These are phyloP conservation scores for Claviceps paspali DNA, from an alignment of 2,329 filamentous ascomycete genomes.

Conservation along the genomic window DNA sequence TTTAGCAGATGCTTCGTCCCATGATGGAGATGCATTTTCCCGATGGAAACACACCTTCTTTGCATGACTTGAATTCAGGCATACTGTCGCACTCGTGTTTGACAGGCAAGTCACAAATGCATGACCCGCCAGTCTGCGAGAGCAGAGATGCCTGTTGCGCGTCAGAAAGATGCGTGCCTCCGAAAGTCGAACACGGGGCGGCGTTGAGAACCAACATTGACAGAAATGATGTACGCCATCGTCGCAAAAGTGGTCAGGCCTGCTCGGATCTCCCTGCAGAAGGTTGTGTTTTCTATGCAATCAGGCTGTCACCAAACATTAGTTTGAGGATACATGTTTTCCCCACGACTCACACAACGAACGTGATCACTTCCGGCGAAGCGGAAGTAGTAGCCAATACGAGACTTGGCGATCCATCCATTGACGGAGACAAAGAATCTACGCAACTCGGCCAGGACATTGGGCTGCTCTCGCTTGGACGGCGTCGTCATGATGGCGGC, in stretches of 20 bases:
- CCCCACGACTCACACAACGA: neutral
- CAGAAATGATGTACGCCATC: conserved; percentile 76
- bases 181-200: neutral
- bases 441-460: conserved; percentile 25
- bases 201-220: conserved; percentile 38
- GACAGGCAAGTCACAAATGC: conserved; percentile 40
- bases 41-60: conserved; percentile 22
- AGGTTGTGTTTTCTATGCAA: conserved; percentile 52
- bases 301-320: conserved; percentile 32
- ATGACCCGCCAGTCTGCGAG: conserved; percentile 62
- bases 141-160: conserved; percentile 50
- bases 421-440: conserved; percentile 34
- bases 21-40: neutral
- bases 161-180: neutral
- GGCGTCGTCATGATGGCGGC: conserved; percentile 2
- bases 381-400: conserved; percentile 4
- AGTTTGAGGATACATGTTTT: neutral
- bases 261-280: conserved; percentile 64
- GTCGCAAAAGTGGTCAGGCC: conserved; percentile 68
- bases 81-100: conserved; percentile 34
- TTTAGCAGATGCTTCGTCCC: neutral
- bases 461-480: conserved; percentile 2
- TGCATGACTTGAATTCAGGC: conserved; percentile 27
- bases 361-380: conserved; percentile 5
- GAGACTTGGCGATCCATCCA: conserved; percentile 3